Base-by-base conservation (phyloP, 2,329 filamentous ascomycete species). In the Fusarium ramigenum region DNA sequence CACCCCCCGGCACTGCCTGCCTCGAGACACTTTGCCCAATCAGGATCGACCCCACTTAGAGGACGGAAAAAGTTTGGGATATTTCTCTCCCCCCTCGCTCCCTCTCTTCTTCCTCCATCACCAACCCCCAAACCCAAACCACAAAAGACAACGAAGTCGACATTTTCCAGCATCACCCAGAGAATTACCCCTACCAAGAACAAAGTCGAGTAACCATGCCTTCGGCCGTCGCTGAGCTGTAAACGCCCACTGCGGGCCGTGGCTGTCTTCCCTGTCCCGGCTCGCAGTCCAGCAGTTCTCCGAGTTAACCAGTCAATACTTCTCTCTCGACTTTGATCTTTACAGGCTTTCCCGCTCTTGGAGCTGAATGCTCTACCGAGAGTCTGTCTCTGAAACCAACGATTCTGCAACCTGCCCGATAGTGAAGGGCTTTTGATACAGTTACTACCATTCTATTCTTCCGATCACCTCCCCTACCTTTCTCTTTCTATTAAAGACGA, bases 141-240 rank as follows among this genome's bases (percentile, higher is more conserved):
- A 69, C 23, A 58, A 36, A 79, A 90, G 89, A 91, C 89, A 90
- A 91, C 89, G 88, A 91, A 91, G 89, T 91, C 89, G 87, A 85
- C 75, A 78, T 78, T 75, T 74, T 66, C 42, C 68, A 77, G 68
- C 58, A 73, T 58, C 65, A 78, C 76, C 54, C 75, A 82, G 79
- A 79, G 82, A 77, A 80, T 75, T 76, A 74, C 80, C 75, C 80
- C 75, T 77, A 80, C 73, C 76, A 80, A 87, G 64, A 89, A 90
- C 91, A 92, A 91, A 87, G 91, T 93, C 92, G 91, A 93, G 87
- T 74, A 79, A 85, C 76, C 82, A 92, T 91, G 89, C 90, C 90
- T 89, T 90, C 87, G 91, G 91, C 92, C 88, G 87, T 93, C 92
- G 92, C 91, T 93, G 92, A 92, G 93, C 93, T 96, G 92, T 97